Evolutionary conservation across 1,284 basidiomycete genomes (phyloP).

Genomic region (Boletus nobilissimus): DNA sequence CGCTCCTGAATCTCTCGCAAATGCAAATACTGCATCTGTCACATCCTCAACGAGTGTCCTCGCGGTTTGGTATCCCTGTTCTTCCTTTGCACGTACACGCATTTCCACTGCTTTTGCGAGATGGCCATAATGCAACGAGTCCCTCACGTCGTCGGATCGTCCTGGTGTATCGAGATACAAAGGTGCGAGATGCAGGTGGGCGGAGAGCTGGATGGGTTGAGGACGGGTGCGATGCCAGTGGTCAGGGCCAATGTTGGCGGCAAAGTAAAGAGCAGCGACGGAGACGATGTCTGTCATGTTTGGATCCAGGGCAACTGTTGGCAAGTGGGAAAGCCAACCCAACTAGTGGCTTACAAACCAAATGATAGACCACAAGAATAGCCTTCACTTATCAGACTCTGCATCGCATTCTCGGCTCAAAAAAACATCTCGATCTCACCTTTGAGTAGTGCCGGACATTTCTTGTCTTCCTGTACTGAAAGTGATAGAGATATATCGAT

Average conservation of each 20-base stretch:
- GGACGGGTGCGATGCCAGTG: conserved; percentile 57
- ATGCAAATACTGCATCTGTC: conserved; percentile 46
- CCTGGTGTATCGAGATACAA: conserved; percentile 52
- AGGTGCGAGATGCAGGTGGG: conserved; percentile 55
- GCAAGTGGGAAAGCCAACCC: not conserved
- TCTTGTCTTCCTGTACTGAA: too few species aligned
- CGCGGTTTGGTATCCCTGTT: conserved; percentile 34
- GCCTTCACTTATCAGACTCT: too few species aligned
- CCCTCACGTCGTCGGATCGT: conserved; percentile 55
- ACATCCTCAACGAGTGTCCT: conserved; percentile 50
- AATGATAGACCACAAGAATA: too few species aligned
- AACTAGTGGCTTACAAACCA: too few species aligned
- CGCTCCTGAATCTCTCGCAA: conserved; percentile 33
- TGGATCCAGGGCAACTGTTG: not conserved
- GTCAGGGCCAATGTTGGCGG: conserved; percentile 55
- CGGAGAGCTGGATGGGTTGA: conserved; percentile 53
- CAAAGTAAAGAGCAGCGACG: conserved; percentile 53
- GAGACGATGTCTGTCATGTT: conserved; percentile 54
- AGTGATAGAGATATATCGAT: too few species aligned
- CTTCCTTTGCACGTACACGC: conserved; percentile 37
- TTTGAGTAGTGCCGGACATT: too few species aligned
- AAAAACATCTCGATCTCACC: too few species aligned
- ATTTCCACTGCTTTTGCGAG: conserved; percentile 54
- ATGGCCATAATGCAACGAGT: conserved; percentile 62
- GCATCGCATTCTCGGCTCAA: too few species aligned